Conservation (phyloP, 2,329 filamentous ascomycete genomes). For the Sporothrix brasiliensis region DNA sequence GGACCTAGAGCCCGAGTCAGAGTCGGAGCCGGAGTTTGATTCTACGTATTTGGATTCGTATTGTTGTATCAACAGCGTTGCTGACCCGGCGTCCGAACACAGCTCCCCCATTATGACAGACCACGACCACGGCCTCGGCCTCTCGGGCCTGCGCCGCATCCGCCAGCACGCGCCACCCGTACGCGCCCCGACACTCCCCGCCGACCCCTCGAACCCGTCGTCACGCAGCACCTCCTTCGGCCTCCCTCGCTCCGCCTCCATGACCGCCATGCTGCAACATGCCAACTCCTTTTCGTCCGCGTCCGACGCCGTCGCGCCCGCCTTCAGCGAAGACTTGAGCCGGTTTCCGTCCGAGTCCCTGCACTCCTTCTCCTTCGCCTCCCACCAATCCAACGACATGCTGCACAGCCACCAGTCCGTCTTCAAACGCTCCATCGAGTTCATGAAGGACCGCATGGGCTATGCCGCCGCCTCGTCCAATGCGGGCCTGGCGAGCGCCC, state of each 20-base stretch:
- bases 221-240: slow-evolving; percentile 62
- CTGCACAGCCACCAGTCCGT: slow-evolving; percentile 91
- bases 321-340: slow-evolving; percentile 82
- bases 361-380: slow-evolving; percentile 95
- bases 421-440: slow-evolving; percentile 89
- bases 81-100: slow-evolving; percentile 35
- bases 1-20: background rate
- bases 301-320: slow-evolving; percentile 65
- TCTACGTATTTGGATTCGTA: too few relatives aligned
- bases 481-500: slow-evolving; percentile 76
- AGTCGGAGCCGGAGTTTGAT: background rate
- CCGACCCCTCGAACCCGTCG: slow-evolving; percentile 65
- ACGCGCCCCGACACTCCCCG: slow-evolving; percentile 66
- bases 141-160: slow-evolving; percentile 88
- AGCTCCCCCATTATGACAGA: slow-evolving; percentile 83
- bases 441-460: slow-evolving; percentile 89
- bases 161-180: slow-evolving; percentile 74
- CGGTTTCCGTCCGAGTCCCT: slow-evolving; percentile 94
- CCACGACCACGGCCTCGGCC: slow-evolving; percentile 83
- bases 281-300: slow-evolving; percentile 55
- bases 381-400: slow-evolving; percentile 86
- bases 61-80: background rate
- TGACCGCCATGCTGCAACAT: slow-evolving; percentile 66
- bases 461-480: slow-evolving; percentile 63
- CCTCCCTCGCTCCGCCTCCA: slow-evolving; percentile 69